Base-by-base conservation (phyloP, 148 eudicot species). In the Camellia sinensis region DNA sequence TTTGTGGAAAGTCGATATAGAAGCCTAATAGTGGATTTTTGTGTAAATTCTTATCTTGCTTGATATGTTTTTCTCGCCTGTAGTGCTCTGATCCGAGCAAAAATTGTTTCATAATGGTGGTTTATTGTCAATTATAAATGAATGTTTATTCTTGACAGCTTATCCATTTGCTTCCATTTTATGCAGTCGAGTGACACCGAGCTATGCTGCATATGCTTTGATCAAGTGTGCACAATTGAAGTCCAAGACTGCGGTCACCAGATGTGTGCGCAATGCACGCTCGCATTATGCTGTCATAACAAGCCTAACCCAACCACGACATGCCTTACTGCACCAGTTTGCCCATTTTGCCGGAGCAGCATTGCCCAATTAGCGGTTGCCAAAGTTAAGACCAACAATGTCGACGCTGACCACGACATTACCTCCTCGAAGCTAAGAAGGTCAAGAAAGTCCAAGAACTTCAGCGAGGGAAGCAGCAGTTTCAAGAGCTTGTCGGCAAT, bases 181-280 rank as follows among this genome's bases (percentile, higher is more conserved):
- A 40, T 87, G 87, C 93, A 96, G 99, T 88, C 78, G 0, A 94
- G 97, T 76, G 99, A 94, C 40, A 79, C 89, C 2, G 98, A 94
- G 61, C 79, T 96, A 65, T 96, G 99, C 81, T 87, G 95, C 90
- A 96, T 96, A 82, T 96, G 99, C 87, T 96, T 96, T 80, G 97
- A 96, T 66, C 99, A 96, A 94, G 88, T 89, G 45, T 96, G 99
- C 86, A 92, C 95, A 43, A 96, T 96, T 7, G 97, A 96, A 85
- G 93, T 96, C 67, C 95, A 89, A 88, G 90, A 87, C 80, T 96
- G 99, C 45, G 99, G 99, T 44, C 99, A 96, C 86, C 91, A 88
- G 62, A 96, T 96, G 98, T 96, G 99, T 74, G 98, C 99, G 5
- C 95, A 94, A 73, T 96, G 99, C 88, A 94, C 94, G 18, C 85